A percentile compares a stretch with the other conserved stretches of the same genome.
These are phyloP conservation scores for Mortierella antarctica DNA, from an alignment of 192 early-diverging fungal genomes.

Conservation along the genomic window DNA sequence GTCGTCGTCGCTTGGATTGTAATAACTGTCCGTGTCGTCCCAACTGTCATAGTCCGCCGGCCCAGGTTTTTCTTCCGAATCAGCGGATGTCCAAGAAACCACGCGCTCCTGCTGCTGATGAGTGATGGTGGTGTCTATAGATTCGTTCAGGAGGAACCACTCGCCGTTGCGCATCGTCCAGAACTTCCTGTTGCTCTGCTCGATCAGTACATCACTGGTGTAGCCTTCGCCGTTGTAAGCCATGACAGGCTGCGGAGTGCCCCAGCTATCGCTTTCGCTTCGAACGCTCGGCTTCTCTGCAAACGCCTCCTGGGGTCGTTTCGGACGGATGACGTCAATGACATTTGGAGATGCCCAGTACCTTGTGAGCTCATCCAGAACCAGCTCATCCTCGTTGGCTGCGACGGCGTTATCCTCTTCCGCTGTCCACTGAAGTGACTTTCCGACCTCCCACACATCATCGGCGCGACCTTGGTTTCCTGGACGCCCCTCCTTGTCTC, in stretches of 20 bases:
- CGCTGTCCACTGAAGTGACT: conserved; percentile 7
- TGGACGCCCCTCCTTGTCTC: too few species aligned
- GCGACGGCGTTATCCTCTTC: neutral
- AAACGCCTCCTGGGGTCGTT: conserved; percentile 6
- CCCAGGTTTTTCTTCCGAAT: too few species aligned
- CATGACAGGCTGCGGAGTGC: conserved; percentile 12
- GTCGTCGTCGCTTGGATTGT: neutral
- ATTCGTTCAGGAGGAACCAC: conserved; percentile 29
- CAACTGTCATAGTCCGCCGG: too few species aligned
- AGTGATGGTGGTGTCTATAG: conserved; percentile 9
- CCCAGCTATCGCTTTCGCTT: conserved; percentile 30
- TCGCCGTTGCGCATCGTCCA: conserved; percentile 11
- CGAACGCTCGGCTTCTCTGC: neutral
- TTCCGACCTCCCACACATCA: conserved; percentile 18
- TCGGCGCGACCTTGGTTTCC: neutral
- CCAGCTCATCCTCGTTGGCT: conserved; percentile 5
- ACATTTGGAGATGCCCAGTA: conserved; percentile 24
- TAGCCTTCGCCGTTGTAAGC: conserved; percentile 25
- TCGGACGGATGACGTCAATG: conserved; percentile 16
- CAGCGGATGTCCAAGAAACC: too few species aligned
- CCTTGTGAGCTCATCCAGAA: conserved; percentile 22
- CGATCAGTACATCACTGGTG: conserved; percentile 25
- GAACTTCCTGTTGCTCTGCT: conserved; percentile 31
- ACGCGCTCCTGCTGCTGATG: neutral
- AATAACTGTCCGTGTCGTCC: neutral